Evolutionary conservation across 805 yeast genomes (phyloP).

Genomic region (Candida vaughaniae): DNA sequence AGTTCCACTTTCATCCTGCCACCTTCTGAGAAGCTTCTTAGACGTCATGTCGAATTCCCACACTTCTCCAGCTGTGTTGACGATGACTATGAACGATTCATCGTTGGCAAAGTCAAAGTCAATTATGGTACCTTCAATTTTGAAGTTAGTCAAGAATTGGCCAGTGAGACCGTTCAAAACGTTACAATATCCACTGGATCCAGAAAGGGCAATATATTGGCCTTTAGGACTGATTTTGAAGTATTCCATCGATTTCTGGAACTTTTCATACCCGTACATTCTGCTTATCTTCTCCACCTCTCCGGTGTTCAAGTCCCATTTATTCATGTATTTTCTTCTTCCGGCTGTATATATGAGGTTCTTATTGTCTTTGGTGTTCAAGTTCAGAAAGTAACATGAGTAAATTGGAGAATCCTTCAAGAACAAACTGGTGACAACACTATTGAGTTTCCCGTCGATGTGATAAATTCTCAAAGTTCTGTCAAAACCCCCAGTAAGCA

Average conservation of each 20-base stretch:
- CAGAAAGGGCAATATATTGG: conserved; percentile 67
- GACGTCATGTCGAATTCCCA: conserved; percentile 67
- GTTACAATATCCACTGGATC: conserved; percentile 91
- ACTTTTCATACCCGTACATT: conserved; percentile 85
- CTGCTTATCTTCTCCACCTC: conserved; percentile 80
- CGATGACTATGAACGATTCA: conserved; percentile 47
- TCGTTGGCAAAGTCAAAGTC: conserved; percentile 71
- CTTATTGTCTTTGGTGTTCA: conserved; percentile 20
- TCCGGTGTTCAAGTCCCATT: conserved; percentile 79
- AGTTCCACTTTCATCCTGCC: conserved; percentile 86
- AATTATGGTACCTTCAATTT: conserved; percentile 80
- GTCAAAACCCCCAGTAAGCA: conserved; percentile 92
- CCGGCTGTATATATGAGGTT: conserved; percentile 79
- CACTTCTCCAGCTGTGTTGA: conserved; percentile 79
- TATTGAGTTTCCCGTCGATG: conserved; percentile 82
- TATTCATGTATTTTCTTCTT: conserved; percentile 85
- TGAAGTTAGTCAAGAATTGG: conserved; percentile 85
- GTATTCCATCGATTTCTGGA: conserved; percentile 84
- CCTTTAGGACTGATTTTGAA: conserved; percentile 79
- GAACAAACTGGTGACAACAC: conserved; percentile 78
- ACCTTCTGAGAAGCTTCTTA: conserved; percentile 55
- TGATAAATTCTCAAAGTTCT: conserved; percentile 83
- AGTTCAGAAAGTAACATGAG: conserved; percentile 61
- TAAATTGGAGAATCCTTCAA: conserved; percentile 78
- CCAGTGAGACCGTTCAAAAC: conserved; percentile 73